phyloP scores from a whole-genome alignment of 768 basidiomycete species.

The Rubroboletus satanas region DNA sequence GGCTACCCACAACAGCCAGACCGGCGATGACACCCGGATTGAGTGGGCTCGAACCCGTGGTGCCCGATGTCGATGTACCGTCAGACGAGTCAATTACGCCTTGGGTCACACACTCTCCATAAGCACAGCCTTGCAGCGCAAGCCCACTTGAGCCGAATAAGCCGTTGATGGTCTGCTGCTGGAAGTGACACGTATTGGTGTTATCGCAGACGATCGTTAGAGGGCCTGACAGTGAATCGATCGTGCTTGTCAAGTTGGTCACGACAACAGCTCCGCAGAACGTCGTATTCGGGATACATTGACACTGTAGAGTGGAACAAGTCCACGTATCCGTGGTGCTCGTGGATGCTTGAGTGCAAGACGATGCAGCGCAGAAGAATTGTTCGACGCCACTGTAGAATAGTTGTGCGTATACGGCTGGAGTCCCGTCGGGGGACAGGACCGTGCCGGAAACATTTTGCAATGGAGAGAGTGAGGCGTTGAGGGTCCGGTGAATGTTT shows the following conservation, averaged over 20 bases:
- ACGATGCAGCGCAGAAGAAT: conserved; percentile 75
- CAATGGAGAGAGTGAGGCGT: conserved; percentile 65
- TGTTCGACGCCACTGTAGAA: conserved; percentile 83
- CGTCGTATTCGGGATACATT: conserved; percentile 60
- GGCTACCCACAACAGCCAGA: conserved; percentile 72
- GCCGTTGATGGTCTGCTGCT: conserved; percentile 59
- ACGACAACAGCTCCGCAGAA: conserved; percentile 65
- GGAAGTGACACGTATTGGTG: conserved; percentile 67
- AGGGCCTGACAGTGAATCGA: conserved; percentile 62
- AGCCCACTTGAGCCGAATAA: conserved; percentile 77
- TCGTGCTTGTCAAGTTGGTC: conserved; percentile 53
- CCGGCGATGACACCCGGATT: conserved; percentile 88
- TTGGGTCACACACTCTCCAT: conserved; percentile 88
- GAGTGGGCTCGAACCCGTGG: conserved; percentile 43
- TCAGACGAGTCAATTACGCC: conserved; percentile 62
- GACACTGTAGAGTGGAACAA: conserved; percentile 72
- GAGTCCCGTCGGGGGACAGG: conserved; percentile 48
- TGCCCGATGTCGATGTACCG: conserved; percentile 32
- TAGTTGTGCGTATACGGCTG: conserved; percentile 62
- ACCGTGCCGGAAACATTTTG: conserved; percentile 26
- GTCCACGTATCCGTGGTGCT: conserved; percentile 50
- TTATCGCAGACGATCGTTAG: conserved; percentile 67
- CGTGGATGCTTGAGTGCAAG: conserved; percentile 59
- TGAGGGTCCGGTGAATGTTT: conserved; percentile 74
- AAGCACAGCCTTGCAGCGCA: conserved; percentile 66